Evolutionary conservation across 1,139 yeast species (phyloP).

Genomic region (Meyerozyma carpophila): DNA sequence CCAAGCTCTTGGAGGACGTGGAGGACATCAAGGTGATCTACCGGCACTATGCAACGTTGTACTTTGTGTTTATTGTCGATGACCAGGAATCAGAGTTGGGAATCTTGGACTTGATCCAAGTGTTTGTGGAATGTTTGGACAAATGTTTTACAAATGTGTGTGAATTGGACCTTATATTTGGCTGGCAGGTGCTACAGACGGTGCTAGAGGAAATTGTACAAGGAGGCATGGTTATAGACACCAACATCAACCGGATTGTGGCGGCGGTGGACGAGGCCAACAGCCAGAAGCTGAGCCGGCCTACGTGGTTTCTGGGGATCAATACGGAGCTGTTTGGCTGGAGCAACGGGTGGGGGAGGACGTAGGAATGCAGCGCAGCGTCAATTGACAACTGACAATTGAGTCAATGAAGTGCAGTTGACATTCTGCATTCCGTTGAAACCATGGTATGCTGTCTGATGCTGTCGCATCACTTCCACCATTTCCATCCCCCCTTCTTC

Average conservation of each 20-base stretch:
- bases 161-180: slow-evolving; percentile 90
- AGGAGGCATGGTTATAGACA: slow-evolving; percentile 99
- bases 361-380: background rate
- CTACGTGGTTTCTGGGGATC: background rate
- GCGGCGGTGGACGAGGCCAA: slow-evolving; percentile 66
- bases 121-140: slow-evolving; percentile 91
- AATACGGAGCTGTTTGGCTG: background rate
- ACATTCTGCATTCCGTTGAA: too few relatives aligned
- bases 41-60: slow-evolving; percentile 89
- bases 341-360: background rate
- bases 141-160: slow-evolving; percentile 92
- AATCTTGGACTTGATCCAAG: slow-evolving; percentile 88
- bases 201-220: slow-evolving; percentile 90
- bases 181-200: slow-evolving; percentile 94
- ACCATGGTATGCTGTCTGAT: background rate
- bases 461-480: slow-evolving; percentile 16
- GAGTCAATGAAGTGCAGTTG: too few relatives aligned
- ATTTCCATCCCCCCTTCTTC: slow-evolving; percentile 26
- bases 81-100: slow-evolving; percentile 95
- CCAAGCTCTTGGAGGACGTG: slow-evolving; percentile 65
- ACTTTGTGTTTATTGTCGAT: slow-evolving; percentile 92
- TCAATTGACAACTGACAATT: too few relatives aligned
- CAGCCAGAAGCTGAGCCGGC: slow-evolving; percentile 29
- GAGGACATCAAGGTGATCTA: slow-evolving; percentile 86
- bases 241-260: slow-evolving; percentile 79